These are phyloP conservation scores for Aspergillus coremiiformis DNA, from an alignment of 495 filamentous ascomycete genomes.

Conservation along the genomic window DNA sequence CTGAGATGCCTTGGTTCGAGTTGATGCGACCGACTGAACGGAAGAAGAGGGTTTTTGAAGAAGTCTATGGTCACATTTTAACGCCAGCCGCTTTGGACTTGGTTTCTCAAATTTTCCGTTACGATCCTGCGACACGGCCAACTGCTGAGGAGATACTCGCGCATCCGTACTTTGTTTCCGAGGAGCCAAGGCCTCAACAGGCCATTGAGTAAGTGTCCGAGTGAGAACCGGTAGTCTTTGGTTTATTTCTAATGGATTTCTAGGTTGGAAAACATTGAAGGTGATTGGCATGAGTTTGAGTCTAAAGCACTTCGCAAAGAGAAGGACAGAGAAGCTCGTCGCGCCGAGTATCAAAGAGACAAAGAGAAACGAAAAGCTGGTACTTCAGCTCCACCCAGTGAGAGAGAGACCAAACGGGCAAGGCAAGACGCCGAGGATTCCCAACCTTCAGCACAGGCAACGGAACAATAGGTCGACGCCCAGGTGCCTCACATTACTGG, in stretches of 20 bases:
- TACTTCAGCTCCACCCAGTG: conserved; percentile 22
- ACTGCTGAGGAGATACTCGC: conserved; percentile 77
- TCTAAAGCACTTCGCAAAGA: conserved; percentile 91
- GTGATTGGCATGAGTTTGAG: conserved; percentile 99
- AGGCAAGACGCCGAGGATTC: conserved; percentile 18
- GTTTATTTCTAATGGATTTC: neutral
- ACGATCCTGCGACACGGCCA: conserved; percentile 79
- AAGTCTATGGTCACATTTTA: conserved; percentile 67
- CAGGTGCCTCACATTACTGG: neutral
- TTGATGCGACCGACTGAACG: conserved; percentile 71
- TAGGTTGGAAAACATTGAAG: conserved; percentile 75
- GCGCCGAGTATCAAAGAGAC: conserved; percentile 47
- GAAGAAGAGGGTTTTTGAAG: conserved; percentile 69
- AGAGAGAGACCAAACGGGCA: conserved; percentile 35
- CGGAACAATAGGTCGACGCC: conserved; percentile 1
- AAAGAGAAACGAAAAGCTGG: conserved; percentile 45
- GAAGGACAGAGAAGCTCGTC: conserved; percentile 72
- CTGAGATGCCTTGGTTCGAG: conserved; percentile 95
- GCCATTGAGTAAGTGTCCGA: conserved; percentile 66
- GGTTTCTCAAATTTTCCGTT: conserved; percentile 72
- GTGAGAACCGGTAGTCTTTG: neutral
- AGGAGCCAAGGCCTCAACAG: conserved; percentile 71
- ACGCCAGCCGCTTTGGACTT: conserved; percentile 77
- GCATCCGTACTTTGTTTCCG: conserved; percentile 80
- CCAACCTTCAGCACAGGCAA: neutral